Evolutionary conservation across 129 eudicot species (phyloP).

Genomic region (Flaveria trinervia): DNA sequence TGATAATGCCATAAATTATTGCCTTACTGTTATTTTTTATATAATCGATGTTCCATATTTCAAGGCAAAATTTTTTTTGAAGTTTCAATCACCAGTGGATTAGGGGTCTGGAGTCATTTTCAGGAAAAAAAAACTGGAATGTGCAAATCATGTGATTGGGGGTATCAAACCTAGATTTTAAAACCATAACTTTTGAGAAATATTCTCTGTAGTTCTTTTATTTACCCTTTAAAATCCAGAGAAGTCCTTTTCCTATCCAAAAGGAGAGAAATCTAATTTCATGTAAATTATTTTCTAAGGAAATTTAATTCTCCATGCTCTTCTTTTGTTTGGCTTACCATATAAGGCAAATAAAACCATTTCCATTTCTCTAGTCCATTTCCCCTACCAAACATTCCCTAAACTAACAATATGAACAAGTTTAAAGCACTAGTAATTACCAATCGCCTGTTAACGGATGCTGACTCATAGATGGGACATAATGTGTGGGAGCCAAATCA

Average conservation of each 20-base stretch:
- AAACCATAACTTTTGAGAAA: background rate
- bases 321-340: background rate
- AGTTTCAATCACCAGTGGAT: no score
- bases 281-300: background rate
- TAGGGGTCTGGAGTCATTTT: no score
- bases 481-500: conserved; percentile 94
- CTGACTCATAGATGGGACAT: conserved; percentile 95
- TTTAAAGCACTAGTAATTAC: conserved; percentile 40
- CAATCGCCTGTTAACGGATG: conserved; percentile 93
- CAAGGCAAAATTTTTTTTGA: no score
- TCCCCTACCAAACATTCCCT: background rate
- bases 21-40: background rate
- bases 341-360: background rate
- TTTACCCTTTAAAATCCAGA: background rate
- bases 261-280: background rate
- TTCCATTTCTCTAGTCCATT: background rate
- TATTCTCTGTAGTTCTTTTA: background rate
- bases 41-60: no score
- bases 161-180: background rate
- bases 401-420: background rate
- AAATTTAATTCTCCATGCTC: background rate
- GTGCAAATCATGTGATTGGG: background rate
- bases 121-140: background rate
- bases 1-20: background rate
- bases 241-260: background rate